Percentiles rank a stretch among this genome's conserved stretches.
phyloP scores from a whole-genome alignment of 345 rosid species.

The Aquilaria malaccensis region DNA sequence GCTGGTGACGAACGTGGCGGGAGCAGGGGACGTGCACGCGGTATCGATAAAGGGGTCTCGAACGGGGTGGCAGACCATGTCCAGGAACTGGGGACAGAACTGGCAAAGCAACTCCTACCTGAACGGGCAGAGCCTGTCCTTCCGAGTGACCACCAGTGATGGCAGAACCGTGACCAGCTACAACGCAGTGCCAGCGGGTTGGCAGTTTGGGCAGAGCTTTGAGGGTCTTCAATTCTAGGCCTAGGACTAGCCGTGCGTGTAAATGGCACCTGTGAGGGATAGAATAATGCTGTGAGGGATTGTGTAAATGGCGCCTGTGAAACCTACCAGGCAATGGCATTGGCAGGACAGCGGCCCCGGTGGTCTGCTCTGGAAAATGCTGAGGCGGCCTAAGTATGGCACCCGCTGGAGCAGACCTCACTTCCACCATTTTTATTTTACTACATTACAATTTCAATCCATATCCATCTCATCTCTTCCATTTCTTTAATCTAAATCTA shows the following conservation, averaged over 20 bases:
- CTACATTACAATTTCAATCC: background rate
- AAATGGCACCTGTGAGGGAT: too few relatives aligned
- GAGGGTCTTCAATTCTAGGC: slow-evolving; percentile 44
- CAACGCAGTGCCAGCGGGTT: slow-evolving; percentile 41
- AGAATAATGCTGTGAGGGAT: too few relatives aligned
- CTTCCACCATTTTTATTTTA: background rate
- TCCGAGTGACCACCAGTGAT: slow-evolving; percentile 49
- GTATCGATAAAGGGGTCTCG: slow-evolving; percentile 57
- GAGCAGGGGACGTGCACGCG: slow-evolving; percentile 50
- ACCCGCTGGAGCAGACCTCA: slow-evolving; percentile 11
- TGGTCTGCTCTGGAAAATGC: slow-evolving; percentile 6
- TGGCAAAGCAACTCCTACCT: slow-evolving; percentile 60
- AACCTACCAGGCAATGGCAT: too few relatives aligned
- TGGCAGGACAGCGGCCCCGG: too few relatives aligned
- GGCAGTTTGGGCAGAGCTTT: slow-evolving; percentile 66
- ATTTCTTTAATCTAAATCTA: too few relatives aligned
- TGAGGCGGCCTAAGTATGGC: slow-evolving; percentile 15
- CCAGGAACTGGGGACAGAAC: slow-evolving; percentile 70
- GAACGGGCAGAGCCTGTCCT: slow-evolving; percentile 47
- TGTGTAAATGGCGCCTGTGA: too few relatives aligned
- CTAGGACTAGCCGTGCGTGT: background rate
- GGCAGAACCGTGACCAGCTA: slow-evolving; percentile 37
- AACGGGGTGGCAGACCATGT: slow-evolving; percentile 57
- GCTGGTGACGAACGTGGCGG: slow-evolving; percentile 53
- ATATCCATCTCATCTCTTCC: too few relatives aligned